phyloP scores from a whole-genome alignment of 768 basidiomycete species.

The Rhodotorula diobovata region DNA sequence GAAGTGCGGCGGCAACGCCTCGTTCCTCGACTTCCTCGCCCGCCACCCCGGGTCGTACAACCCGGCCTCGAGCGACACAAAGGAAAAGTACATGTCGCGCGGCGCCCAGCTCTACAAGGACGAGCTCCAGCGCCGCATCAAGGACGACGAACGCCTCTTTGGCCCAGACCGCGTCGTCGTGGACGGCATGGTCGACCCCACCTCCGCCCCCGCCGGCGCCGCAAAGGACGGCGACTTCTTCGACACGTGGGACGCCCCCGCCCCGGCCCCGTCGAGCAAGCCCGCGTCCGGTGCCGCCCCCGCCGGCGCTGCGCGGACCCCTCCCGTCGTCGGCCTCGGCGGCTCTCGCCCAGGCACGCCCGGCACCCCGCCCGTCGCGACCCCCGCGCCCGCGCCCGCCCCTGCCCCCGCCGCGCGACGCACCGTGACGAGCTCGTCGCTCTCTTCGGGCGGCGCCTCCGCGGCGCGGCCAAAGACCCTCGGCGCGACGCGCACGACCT shows the following conservation, averaged over 20 bases:
- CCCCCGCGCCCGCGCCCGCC: constrained; percentile 7
- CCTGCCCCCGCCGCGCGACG: constrained; percentile 43
- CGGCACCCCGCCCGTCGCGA: neutral
- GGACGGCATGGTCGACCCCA: constrained; percentile 11
- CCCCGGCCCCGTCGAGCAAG: constrained; percentile 44
- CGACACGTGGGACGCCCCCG: constrained; percentile 88
- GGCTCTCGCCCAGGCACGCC: constrained; percentile 19
- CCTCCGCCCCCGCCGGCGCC: neutral
- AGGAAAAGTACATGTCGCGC: constrained; percentile 82
- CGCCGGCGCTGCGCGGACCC: constrained; percentile 46
- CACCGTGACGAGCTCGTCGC: constrained; percentile 50
- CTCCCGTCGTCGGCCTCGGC: constrained; percentile 33
- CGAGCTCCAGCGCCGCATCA: constrained; percentile 72
- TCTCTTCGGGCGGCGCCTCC: constrained; percentile 45
- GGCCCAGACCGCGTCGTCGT: constrained; percentile 36
- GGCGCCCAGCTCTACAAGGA: constrained; percentile 87
- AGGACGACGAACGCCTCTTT: constrained; percentile 58
- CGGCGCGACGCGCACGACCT: constrained; percentile 23
- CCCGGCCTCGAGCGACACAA: constrained; percentile 57
- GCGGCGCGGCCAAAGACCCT: constrained; percentile 22
- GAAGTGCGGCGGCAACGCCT: constrained; percentile 90
- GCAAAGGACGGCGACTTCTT: constrained; percentile 83
- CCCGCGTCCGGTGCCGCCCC: constrained; percentile 41
- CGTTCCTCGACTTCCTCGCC: constrained; percentile 80
- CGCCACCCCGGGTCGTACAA: constrained; percentile 62